Base-by-base conservation (phyloP, 768 basidiomycete species). In the Mycena amicta region DNA sequence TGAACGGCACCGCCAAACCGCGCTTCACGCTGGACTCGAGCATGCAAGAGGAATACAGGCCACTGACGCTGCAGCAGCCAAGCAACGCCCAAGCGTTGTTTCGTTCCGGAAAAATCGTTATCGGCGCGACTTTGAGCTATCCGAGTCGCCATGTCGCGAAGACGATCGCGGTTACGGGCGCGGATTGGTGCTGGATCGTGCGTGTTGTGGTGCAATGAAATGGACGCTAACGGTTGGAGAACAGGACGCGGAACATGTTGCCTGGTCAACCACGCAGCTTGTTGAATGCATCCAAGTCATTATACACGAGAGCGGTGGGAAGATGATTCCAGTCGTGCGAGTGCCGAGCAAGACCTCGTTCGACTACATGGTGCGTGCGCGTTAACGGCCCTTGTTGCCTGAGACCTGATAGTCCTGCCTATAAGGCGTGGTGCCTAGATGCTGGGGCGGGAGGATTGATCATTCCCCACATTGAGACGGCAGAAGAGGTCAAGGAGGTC, bases 261-360 rank as follows among this genome's bases (percentile, higher is more conserved):
- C 55, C 3, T 55, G 55, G 47, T 26, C 23, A 4, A 29, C 29
- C 5, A 27, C 29, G 3, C 46, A 49, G 8, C 33, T 56, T 3
- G 31, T 55, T 3, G 46, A 55, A 20, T 37, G 29, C 25, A 55
- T 55, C 30, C 54, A 55, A 27, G 49, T 39, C 18, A 55, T 55
- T 15, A 55, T 33, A 20, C 54, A 55, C 54, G 54, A 55, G 30
- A 55, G 54, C 30, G 47, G 27, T 6, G 55, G 55, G 2, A 56
- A 50, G 37, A 56, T 50, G 47, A 50, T 56, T 30, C 55, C 55
- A 4, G 47, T 56, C 13, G 55, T 56, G 5, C 55, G 47, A 15
- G 49, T 50, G 6, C 55, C 55, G 20, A 56, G 33, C 33, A 56
- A 50, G 47, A 56, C 55, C 3, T n/a, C 47, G 13, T 50, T 27